Percentiles rank a stretch among this genome's conserved stretches.
phyloP scores from a whole-genome alignment of 2,329 filamentous ascomycete genomes.

The Fusarium drepaniforme region DNA sequence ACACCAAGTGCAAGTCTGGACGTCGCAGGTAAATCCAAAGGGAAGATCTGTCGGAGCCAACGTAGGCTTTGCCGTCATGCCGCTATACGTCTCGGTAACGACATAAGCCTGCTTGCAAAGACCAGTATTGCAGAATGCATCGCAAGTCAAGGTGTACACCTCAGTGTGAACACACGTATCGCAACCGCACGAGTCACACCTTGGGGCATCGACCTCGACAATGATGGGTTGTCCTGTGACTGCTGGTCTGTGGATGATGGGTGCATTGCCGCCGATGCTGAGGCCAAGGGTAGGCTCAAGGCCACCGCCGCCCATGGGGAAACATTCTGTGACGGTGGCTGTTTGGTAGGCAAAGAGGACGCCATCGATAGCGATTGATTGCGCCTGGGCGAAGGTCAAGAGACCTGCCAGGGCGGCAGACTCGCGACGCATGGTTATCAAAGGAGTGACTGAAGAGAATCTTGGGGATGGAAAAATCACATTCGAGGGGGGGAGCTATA shows the following conservation, averaged over 20 bases:
- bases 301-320: neutral
- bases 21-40: slow-evolving; percentile 27
- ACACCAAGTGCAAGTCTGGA: slow-evolving; percentile 28
- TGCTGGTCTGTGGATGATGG: slow-evolving; percentile 12
- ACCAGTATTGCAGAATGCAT: slow-evolving; percentile 21
- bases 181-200: slow-evolving; percentile 30
- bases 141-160: slow-evolving; percentile 19
- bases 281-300: neutral
- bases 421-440: neutral
- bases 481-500: neutral
- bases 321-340: slow-evolving; percentile 30
- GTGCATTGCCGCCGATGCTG: neutral
- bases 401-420: neutral
- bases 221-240: slow-evolving; percentile 22
- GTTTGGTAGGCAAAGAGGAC: slow-evolving; percentile 16
- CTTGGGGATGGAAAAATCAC: neutral
- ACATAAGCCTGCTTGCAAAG: slow-evolving; percentile 28
- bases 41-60: slow-evolving; percentile 18
- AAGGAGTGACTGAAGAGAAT: neutral
- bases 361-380: neutral
- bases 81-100: slow-evolving; percentile 29
- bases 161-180: slow-evolving; percentile 26
- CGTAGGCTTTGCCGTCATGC: slow-evolving; percentile 17
- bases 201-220: slow-evolving; percentile 26
- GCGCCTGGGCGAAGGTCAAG: neutral